Percentiles rank a stretch among this genome's conserved stretches.
Conservation (phyloP, 1,284 basidiomycete genomes). For the Ceratobasidium sp. region DNA sequence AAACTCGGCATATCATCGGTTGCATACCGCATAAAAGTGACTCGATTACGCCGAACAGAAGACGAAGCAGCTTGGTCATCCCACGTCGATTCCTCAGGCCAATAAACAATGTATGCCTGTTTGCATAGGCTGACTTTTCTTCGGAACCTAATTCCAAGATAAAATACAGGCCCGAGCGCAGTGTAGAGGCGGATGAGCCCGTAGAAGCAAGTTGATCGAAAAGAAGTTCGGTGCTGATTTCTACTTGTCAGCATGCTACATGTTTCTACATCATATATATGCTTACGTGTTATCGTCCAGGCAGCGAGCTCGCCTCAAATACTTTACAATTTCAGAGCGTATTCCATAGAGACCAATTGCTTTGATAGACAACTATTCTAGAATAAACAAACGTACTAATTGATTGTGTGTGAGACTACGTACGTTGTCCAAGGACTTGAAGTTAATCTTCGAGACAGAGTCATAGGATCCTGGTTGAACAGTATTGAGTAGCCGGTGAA, state of each 20-base stretch:
- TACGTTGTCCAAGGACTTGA: conserved; percentile 31
- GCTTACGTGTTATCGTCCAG: conserved; percentile 53
- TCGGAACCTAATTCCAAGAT: not conserved
- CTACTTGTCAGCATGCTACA: not conserved
- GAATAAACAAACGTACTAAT: conserved; percentile 55
- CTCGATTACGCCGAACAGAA: conserved; percentile 41
- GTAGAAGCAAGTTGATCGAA: conserved; percentile 44
- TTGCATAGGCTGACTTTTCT: not conserved
- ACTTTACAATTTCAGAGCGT: conserved; percentile 57
- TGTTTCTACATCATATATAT: not conserved
- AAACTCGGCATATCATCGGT: no score
- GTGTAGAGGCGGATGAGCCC: conserved; percentile 45
- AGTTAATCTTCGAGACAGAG: conserved; percentile 38
- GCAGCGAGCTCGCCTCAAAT: conserved; percentile 51
- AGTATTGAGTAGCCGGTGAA: conserved; percentile 29
- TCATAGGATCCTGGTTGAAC: conserved; percentile 34
- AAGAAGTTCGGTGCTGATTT: conserved; percentile 43
- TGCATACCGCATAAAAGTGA: conserved; percentile 42
- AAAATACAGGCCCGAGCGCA: conserved; percentile 63
- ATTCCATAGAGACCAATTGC: conserved; percentile 66
- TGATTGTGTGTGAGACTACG: conserved; percentile 45
- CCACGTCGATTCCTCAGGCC: conserved; percentile 44
- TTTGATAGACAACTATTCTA: conserved; percentile 53
- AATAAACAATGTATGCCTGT: conserved; percentile 41
- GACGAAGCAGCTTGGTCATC: conserved; percentile 40